These are phyloP conservation scores for Diaporthe vexans DNA, from an alignment of 2,329 filamentous ascomycete genomes.

Conservation along the genomic window DNA sequence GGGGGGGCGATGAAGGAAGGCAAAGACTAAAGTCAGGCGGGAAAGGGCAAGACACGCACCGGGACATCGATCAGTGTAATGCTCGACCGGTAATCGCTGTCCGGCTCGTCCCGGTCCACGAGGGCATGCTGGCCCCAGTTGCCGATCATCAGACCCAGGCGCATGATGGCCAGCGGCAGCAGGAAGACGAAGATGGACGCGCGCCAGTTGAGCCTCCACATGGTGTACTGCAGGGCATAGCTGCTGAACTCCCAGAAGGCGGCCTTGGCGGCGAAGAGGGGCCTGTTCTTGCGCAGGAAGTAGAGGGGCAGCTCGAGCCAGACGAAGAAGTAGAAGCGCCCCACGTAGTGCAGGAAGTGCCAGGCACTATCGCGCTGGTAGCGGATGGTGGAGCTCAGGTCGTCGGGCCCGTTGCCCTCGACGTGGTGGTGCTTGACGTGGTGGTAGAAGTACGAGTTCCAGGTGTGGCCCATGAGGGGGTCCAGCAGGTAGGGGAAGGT, in stretches of 20 bases:
- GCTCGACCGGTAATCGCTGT: slow-evolving; percentile 83
- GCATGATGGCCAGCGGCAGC: slow-evolving; percentile 75
- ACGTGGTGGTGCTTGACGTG: slow-evolving; percentile 90
- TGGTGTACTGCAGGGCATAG: slow-evolving; percentile 65
- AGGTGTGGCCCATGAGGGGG: slow-evolving; percentile 85
- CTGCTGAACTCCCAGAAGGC: slow-evolving; percentile 73
- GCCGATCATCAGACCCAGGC: slow-evolving; percentile 82
- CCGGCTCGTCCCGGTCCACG: slow-evolving; percentile 80
- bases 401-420: slow-evolving; percentile 81
- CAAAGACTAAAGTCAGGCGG: neutral
- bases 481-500: slow-evolving; percentile 81
- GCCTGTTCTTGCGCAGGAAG: slow-evolving; percentile 75
- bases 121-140: slow-evolving; percentile 91
- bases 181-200: slow-evolving; percentile 76
- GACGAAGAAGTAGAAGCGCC: slow-evolving; percentile 79
- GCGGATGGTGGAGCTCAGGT: slow-evolving; percentile 81
- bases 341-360: slow-evolving; percentile 80
- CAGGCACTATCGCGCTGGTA: slow-evolving; percentile 79
- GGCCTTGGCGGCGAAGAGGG: slow-evolving; percentile 65
- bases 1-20: neutral
- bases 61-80: slow-evolving; percentile 85
- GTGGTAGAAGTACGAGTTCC: slow-evolving; percentile 89
- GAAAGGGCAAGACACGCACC: no score
- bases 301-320: slow-evolving; percentile 84
- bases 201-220: slow-evolving; percentile 64